A percentile compares a stretch with the other conserved stretches of the same genome.
Evolutionary conservation across 169 alveolate genomes (phyloP).

Genomic region (Plasmodium adleri): DNA sequence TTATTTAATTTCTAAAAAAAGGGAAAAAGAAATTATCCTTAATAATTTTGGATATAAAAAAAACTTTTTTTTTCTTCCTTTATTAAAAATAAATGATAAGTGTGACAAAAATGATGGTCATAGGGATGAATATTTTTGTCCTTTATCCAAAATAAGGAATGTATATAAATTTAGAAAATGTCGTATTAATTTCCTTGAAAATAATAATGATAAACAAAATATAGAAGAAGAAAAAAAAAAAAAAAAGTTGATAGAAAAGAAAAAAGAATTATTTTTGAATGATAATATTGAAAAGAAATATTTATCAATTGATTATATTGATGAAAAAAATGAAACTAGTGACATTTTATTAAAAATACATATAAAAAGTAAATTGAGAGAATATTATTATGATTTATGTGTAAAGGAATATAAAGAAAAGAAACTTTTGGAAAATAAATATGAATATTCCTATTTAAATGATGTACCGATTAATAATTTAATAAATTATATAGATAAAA

Average conservation of each 20-base stretch:
- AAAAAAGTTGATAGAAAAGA: neutral
- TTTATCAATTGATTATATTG: slow-evolving; percentile 34
- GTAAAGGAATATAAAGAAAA: slow-evolving; percentile 52
- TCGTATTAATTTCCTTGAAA: neutral
- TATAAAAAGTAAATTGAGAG: slow-evolving; percentile 51
- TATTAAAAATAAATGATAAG: too few species aligned
- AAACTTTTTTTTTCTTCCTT: too few species aligned
- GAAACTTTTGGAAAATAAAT: slow-evolving; percentile 63
- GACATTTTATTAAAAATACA: slow-evolving; percentile 43
- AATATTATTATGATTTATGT: slow-evolving; percentile 55
- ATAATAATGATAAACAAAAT: neutral
- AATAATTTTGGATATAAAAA: too few species aligned
- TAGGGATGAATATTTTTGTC: neutral
- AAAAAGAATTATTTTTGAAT: slow-evolving; percentile 6
- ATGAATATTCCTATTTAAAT: slow-evolving; percentile 57
- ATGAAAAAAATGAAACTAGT: slow-evolving; percentile 64
- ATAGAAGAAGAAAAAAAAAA: neutral
- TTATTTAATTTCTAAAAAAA: too few species aligned
- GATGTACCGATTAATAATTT: slow-evolving; percentile 69
- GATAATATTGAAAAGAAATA: slow-evolving; percentile 24
- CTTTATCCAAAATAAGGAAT: neutral
- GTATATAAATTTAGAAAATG: neutral
- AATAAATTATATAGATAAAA: slow-evolving; percentile 67
- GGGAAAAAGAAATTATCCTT: too few species aligned
- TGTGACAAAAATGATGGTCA: neutral